phyloP scores from a whole-genome alignment of 2,329 filamentous ascomycete genomes.

The Penicillium sp. region DNA sequence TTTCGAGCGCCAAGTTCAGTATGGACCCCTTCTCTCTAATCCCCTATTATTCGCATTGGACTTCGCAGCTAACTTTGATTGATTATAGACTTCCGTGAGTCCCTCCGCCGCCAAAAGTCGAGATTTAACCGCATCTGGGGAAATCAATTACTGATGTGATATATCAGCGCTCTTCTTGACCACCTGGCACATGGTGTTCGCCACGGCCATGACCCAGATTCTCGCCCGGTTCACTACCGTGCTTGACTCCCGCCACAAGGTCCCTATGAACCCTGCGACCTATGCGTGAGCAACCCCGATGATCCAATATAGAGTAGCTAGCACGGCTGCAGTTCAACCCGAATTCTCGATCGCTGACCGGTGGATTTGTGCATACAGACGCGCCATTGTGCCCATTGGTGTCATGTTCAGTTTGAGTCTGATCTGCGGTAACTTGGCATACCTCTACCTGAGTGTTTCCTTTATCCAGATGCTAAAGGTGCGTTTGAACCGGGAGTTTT shows the following conservation, averaged over 20 bases:
- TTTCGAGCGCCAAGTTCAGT: slow-evolving; percentile 75
- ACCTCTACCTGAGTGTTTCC: slow-evolving; percentile 86
- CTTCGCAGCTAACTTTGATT: slow-evolving; percentile 7
- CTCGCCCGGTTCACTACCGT: slow-evolving; percentile 79
- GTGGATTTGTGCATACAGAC: slow-evolving; percentile 25
- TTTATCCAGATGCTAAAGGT: slow-evolving; percentile 99
- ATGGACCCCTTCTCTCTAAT: slow-evolving; percentile 31
- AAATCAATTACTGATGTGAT: background rate
- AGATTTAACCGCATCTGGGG: background rate
- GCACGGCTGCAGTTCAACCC: background rate
- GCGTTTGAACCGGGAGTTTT: slow-evolving; percentile 12
- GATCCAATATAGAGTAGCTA: background rate
- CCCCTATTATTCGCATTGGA: background rate
- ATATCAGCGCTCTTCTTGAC: slow-evolving; percentile 58
- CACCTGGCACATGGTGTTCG: slow-evolving; percentile 88
- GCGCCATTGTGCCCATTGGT: slow-evolving; percentile 88
- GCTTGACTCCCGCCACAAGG: slow-evolving; percentile 84
- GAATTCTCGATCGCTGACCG: background rate
- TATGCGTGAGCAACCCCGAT: slow-evolving; percentile 50
- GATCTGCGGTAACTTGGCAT: slow-evolving; percentile 93
- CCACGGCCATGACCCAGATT: slow-evolving; percentile 84
- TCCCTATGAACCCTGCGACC: slow-evolving; percentile 88
- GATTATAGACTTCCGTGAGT: slow-evolving; percentile 40
- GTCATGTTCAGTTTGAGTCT: slow-evolving; percentile 91
- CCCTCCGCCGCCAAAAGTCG: background rate